Base-by-base conservation (phyloP, 257 asterid species). In the Hygrophila difformis region DNA sequence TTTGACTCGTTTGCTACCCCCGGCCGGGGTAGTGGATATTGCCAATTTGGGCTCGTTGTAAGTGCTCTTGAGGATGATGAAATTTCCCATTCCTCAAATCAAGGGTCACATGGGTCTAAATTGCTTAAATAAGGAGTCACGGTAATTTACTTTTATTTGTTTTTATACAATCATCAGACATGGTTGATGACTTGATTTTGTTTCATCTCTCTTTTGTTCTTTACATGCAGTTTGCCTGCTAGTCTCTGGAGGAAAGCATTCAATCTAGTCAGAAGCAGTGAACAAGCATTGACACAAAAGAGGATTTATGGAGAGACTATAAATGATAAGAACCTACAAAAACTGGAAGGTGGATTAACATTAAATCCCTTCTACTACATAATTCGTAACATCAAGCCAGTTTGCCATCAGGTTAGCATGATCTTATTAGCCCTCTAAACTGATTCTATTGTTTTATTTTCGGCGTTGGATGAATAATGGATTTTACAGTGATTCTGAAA, bases 191-290 rank as follows among this genome's bases (percentile, higher is more conserved):
- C 26, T 46, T 51, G 52, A 48, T 33, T 40, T 23, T 18, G 26
- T 59, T 15, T 34, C 49, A 17, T 37, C 26, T 56, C 26, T 48
- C 39, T 59, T 36, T 18, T 21, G 47, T 36, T 50, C 59, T 42
- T 33, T 5, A 33, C 12, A 11, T 65, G 74, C 79, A 86, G 92
- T 44, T 63, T 72, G 55, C 86, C 87, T 64, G 78, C 63, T 36
- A 67, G 55, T 51, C 88, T 77, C 45, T 79, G 87, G 94, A 79
- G 74, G 69, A 79, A 79, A 72, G 96, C 94, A 47, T 59, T 79
- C 54, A 76, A 86, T 78, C 88, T 82, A 60, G 85, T 82, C 45
- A 73, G 85, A 65, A 74, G 68, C 44, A 67, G 69, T 57, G 96
- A 86, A 44, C 81, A 77, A 19, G 55, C n/a, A n/a, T n/a, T 49